A percentile compares a stretch with the other conserved stretches of the same genome.
Evolutionary conservation across 768 basidiomycete species (phyloP).

Genomic region (Boletus rubescentipes): DNA sequence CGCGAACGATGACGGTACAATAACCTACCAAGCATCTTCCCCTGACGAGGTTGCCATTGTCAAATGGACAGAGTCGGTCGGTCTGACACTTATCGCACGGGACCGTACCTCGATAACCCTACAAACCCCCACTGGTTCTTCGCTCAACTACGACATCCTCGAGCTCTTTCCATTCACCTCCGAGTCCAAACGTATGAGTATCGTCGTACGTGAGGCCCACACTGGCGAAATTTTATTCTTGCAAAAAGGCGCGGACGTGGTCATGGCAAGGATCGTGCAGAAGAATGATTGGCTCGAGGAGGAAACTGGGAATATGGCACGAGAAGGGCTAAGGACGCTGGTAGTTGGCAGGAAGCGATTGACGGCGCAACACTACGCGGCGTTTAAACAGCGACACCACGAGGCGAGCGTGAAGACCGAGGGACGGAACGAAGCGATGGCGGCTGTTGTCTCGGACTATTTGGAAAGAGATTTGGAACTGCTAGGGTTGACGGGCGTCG

Average conservation of each 20-base stretch:
- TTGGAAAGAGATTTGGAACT: slow-evolving; percentile 91
- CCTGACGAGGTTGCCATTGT: slow-evolving; percentile 99
- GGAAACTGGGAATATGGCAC: slow-evolving; percentile 97
- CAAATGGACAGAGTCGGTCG: slow-evolving; percentile 94
- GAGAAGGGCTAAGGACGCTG: slow-evolving; percentile 92
- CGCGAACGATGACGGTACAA: slow-evolving; percentile 87
- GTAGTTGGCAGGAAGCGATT: slow-evolving; percentile 87
- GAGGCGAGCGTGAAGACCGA: slow-evolving; percentile 79
- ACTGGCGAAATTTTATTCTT: slow-evolving; percentile 83
- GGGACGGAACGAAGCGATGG: slow-evolving; percentile 79
- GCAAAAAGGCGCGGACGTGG: slow-evolving; percentile 98
- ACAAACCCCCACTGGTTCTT: slow-evolving; percentile 62
- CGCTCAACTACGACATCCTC: slow-evolving; percentile 78
- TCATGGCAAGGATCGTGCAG: slow-evolving; percentile 93
- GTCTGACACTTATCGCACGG: slow-evolving; percentile 82
- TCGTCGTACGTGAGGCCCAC: slow-evolving; percentile 80
- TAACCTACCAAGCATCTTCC: slow-evolving; percentile 98
- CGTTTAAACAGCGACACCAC: slow-evolving; percentile 72
- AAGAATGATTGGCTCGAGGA: slow-evolving; percentile 99
- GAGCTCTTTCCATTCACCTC: slow-evolving; percentile 98
- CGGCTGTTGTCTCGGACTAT: slow-evolving; percentile 65
- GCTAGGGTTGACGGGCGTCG: slow-evolving; percentile 94
- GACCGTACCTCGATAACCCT: slow-evolving; percentile 91
- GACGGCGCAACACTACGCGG: slow-evolving; percentile 61
- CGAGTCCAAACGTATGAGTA: slow-evolving; percentile 99